Evolutionary conservation across 306 rosid species (phyloP), one percentile per base, ranked within the genome.

Genomic region (Pterocarpus santalinus): DNA sequence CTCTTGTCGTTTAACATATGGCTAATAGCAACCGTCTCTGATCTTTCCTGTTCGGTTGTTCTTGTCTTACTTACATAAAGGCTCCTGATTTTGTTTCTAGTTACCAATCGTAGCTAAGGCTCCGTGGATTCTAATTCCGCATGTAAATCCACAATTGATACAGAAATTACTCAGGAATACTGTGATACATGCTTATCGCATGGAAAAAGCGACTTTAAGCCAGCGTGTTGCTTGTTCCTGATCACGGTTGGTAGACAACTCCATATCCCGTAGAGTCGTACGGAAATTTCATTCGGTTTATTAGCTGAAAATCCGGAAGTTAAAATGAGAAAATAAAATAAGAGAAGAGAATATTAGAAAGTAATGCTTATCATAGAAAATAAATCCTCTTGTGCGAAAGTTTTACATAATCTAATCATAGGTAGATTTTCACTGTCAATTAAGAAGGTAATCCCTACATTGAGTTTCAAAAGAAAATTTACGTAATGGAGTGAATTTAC

Each of bases 1-100:
- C 34, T n/a, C n/a, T 22, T 44, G 83, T 79, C 77, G 70, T 69
- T 10, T 35, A 35, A 14, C 36, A 3, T 7, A n/a, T 52, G 49
- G 47, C 76, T 34, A 2, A n/a, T 14, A 9, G 30, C 5, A 60
- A 15, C n/a, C 51, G 39, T 60, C 67, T 10, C 39, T 60, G 28
- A 22, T 22, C 38, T 34, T 46, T 47, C 33, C 70, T 14, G 3
- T 47, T 47, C 17, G 34, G 3, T 46, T 41, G 78, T 41, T 73
- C 56, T 13, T 11, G 15, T 57, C 68, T 73, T 39, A 10, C 28
- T 9, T 65, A 28, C 75, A 22, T 22, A 22, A 22, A 22, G 28
- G 28, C 28, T 22, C 28, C 28, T 22, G 28, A 22, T 22, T 22
- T 22, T 22, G 28, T 22, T 22, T 22, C 28, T 22, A 22, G 28